Evolutionary conservation across 2,329 filamentous ascomycete species (phyloP).

Genomic region (Penicillium sp.): DNA sequence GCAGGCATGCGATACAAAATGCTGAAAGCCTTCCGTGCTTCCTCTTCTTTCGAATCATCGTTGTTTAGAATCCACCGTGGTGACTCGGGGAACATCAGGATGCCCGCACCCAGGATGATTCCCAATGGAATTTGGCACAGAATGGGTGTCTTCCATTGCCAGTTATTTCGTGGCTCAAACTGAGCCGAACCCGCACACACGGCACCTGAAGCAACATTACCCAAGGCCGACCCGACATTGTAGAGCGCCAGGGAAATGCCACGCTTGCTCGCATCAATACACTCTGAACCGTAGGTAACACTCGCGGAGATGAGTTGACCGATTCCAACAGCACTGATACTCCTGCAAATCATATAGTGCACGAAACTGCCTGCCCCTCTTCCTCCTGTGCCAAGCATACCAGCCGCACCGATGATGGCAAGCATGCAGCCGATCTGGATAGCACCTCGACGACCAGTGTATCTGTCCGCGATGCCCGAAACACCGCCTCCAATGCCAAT

Average conservation of each 20-base stretch:
- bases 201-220: conserved; percentile 26
- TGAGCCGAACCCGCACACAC: conserved; percentile 28
- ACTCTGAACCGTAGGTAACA: conserved; percentile 25
- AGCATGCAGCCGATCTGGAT: conserved; percentile 25
- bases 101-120: conserved; percentile 23
- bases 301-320: conserved; percentile 20
- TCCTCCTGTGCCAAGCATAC: conserved; percentile 26
- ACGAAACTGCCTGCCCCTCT: conserved; percentile 18
- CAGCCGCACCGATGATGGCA: conserved; percentile 25
- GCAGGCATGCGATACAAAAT: conserved; percentile 21
- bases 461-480: conserved; percentile 18
- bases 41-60: conserved; percentile 15
- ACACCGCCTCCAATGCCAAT: conserved; percentile 24
- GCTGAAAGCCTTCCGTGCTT: conserved; percentile 22
- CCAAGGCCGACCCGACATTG: conserved; percentile 27
- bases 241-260: conserved; percentile 24
- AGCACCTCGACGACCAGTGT: conserved; percentile 20
- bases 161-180: conserved; percentile 23
- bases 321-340: conserved; percentile 24
- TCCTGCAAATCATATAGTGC: conserved; percentile 27
- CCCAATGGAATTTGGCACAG: conserved; percentile 30
- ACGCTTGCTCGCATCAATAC: conserved; percentile 23
- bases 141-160: conserved; percentile 32
- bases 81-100: conserved; percentile 28
- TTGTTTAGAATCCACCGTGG: conserved; percentile 26